Percentiles rank a stretch among this genome's conserved stretches.
Evolutionary conservation across 805 yeast genomes (phyloP).

Genomic region (Tetrapisispora iriomotensis): DNA sequence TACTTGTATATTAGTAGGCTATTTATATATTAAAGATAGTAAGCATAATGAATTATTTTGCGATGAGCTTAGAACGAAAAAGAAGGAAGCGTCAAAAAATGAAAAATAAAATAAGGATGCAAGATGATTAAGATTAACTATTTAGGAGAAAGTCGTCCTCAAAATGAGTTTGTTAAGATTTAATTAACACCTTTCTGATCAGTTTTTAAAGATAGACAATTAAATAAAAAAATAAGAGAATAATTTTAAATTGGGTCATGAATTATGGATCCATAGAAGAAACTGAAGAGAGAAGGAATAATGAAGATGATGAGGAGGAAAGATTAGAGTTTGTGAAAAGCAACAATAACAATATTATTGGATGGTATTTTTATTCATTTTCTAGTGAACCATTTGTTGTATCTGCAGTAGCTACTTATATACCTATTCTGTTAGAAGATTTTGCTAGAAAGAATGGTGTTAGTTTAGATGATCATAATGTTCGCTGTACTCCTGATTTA

Average conservation of each 20-base stretch:
- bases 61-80: background rate
- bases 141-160: too few species aligned
- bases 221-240: background rate
- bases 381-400: conserved; percentile 78
- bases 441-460: conserved; percentile 70
- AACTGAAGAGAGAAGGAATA: background rate
- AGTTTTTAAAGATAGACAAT: too few species aligned
- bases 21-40: too few species aligned
- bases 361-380: conserved; percentile 64
- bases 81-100: background rate
- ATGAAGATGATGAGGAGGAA: background rate
- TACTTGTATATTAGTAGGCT: too few species aligned
- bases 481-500: conserved; percentile 37
- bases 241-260: background rate
- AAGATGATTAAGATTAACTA: too few species aligned
- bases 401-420: conserved; percentile 68
- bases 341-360: conserved; percentile 37
- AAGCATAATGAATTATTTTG: too few species aligned
- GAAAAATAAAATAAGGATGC: background rate
- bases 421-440: conserved; percentile 61
- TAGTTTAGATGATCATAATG: conserved; percentile 42
- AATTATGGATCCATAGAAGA: conserved; percentile 1
- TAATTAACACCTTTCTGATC: too few species aligned
- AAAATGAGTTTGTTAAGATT: too few species aligned
- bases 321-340: conserved; percentile 1